Percentiles rank a stretch among this genome's conserved stretches.
phyloP scores from a whole-genome alignment of 768 basidiomycete genomes.

The Russula brevipes region DNA sequence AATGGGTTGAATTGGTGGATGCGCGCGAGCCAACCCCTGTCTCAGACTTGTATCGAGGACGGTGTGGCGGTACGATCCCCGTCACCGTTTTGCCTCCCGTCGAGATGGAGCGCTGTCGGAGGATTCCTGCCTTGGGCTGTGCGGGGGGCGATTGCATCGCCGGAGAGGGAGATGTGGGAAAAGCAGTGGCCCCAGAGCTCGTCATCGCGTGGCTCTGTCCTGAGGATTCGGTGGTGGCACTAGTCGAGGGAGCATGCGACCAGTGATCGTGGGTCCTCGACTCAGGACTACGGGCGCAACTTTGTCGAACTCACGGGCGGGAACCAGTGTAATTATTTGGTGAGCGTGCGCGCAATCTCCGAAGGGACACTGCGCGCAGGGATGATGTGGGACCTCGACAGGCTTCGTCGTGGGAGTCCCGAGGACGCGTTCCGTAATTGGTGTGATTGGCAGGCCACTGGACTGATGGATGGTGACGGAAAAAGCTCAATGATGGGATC shows the following conservation, averaged over 20 bases:
- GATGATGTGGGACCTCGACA: neutral
- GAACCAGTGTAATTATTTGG: neutral
- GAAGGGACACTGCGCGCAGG: neutral
- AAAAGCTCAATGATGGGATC: neutral
- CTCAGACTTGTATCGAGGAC: neutral
- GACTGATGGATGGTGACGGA: neutral
- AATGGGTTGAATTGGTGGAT: too few relatives aligned
- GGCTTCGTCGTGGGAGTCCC: neutral
- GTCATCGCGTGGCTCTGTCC: neutral
- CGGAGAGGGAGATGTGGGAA: neutral
- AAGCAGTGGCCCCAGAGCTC: neutral
- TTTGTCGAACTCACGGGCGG: slow-evolving; percentile 1
- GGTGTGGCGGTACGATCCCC: neutral
- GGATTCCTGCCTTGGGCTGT: too few relatives aligned
- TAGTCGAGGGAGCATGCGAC: neutral
- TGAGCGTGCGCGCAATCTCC: neutral
- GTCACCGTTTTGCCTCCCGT: neutral
- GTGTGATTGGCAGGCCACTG: neutral
- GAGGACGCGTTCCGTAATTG: neutral
- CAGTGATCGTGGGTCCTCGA: neutral
- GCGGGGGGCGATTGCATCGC: neutral
- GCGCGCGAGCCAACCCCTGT: neutral
- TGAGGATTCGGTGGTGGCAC: neutral
- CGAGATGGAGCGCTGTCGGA: neutral
- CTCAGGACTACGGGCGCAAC: neutral